A percentile compares a stretch with the other conserved stretches of the same genome.
These are phyloP conservation scores for Aquanectria penicillioides DNA, from an alignment of 2,329 filamentous ascomycete species.

Conservation along the genomic window DNA sequence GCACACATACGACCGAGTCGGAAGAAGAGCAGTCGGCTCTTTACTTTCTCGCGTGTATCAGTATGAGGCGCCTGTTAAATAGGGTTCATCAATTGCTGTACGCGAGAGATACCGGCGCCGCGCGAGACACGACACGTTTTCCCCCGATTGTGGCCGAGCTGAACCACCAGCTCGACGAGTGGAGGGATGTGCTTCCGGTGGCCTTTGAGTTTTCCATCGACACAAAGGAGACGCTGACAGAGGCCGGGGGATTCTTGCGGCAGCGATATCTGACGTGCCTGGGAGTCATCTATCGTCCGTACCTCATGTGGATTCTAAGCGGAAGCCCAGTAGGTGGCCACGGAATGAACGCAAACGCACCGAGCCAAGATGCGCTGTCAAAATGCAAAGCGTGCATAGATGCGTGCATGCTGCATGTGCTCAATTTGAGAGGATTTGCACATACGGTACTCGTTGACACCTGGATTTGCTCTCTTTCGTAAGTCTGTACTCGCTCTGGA, in stretches of 20 bases:
- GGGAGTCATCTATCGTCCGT: conserved; percentile 63
- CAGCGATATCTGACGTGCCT: conserved; percentile 62
- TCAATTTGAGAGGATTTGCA: conserved; percentile 57
- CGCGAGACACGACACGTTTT: conserved; percentile 56
- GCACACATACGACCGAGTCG: conserved; percentile 51
- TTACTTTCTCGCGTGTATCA: conserved; percentile 65
- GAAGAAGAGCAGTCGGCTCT: conserved; percentile 60
- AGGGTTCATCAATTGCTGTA: conserved; percentile 61
- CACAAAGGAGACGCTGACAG: conserved; percentile 44
- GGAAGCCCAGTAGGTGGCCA: conserved; percentile 43
- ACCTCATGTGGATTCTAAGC: conserved; percentile 60
- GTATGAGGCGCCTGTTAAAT: conserved; percentile 59
- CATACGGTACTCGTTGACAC: conserved; percentile 64
- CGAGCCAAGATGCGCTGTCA: conserved; percentile 47
- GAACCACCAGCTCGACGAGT: conserved; percentile 59
- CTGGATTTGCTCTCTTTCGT: conserved; percentile 66
- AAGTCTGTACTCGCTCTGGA: conserved; percentile 33
- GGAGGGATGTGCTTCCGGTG: conserved; percentile 57
- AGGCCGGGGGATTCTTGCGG: conserved; percentile 58
- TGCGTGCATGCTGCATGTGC: conserved; percentile 58
- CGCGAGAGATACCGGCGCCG: conserved; percentile 55
- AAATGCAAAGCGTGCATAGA: conserved; percentile 58
- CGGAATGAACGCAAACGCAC: conserved; percentile 37
- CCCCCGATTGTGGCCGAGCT: conserved; percentile 59
- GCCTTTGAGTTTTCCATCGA: conserved; percentile 54